Evolutionary conservation across 2,329 filamentous ascomycete species (phyloP).

Genomic region (Drechslerella dactyloides): DNA sequence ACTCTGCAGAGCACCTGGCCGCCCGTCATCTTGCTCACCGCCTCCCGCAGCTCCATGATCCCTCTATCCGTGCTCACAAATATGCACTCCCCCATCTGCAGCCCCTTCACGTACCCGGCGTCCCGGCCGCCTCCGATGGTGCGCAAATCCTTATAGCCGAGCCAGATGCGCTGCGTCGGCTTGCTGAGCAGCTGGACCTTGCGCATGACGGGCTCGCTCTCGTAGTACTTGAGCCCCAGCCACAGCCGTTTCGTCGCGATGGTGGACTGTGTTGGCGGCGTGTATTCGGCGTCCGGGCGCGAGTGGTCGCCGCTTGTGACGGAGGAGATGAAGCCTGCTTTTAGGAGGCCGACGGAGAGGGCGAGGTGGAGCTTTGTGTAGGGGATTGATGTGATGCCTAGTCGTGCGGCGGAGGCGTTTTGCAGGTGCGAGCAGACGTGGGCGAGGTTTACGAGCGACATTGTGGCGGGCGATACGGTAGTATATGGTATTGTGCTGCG

Average conservation of each 20-base stretch:
- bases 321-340: slow-evolving; percentile 78
- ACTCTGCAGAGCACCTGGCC: slow-evolving; percentile 79
- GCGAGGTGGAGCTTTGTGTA: slow-evolving; percentile 80
- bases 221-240: slow-evolving; percentile 89
- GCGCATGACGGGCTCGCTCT: slow-evolving; percentile 77
- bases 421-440: slow-evolving; percentile 89
- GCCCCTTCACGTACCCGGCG: slow-evolving; percentile 71
- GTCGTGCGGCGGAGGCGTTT: slow-evolving; percentile 82
- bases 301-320: slow-evolving; percentile 69
- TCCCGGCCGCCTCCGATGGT: slow-evolving; percentile 72
- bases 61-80: slow-evolving; percentile 79
- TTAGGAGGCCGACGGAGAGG: slow-evolving; percentile 77
- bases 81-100: slow-evolving; percentile 81
- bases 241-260: slow-evolving; percentile 77
- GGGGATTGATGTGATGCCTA: slow-evolving; percentile 82
- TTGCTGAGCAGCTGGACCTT: slow-evolving; percentile 72
- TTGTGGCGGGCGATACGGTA: slow-evolving; percentile 57
- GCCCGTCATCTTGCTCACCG: slow-evolving; percentile 78
- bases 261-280: slow-evolving; percentile 71
- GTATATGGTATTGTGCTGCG: no score
- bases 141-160: slow-evolving; percentile 68
- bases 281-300: slow-evolving; percentile 66
- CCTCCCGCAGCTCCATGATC: slow-evolving; percentile 81
- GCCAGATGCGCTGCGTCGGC: slow-evolving; percentile 74
- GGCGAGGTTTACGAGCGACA: slow-evolving; percentile 77